Evolutionary conservation across 176 grass and related monocot species (phyloP).

Genomic region (Triticum monococcum): DNA sequence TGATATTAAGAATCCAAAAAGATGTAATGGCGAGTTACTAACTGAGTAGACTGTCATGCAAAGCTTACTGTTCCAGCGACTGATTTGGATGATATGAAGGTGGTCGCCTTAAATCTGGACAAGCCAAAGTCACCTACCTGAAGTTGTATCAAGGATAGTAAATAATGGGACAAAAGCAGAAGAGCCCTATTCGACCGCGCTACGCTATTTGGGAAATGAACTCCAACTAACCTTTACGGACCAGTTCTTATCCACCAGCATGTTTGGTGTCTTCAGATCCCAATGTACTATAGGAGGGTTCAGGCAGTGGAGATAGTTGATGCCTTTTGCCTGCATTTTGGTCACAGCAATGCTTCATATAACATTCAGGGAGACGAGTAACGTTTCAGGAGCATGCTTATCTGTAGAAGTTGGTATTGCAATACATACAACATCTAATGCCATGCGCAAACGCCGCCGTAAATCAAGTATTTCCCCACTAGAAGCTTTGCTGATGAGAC

Average conservation of each 20-base stretch:
- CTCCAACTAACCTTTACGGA: conserved; percentile 71
- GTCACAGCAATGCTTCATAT: conserved; percentile 3
- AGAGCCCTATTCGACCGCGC: background rate
- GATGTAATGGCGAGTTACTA: background rate
- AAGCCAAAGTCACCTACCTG: conserved; percentile 97
- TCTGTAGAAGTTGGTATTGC: background rate
- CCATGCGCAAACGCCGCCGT: conserved; percentile 77
- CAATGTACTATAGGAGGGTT: conserved; percentile 98
- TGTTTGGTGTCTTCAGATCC: conserved; percentile 96
- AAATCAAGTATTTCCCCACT: conserved; percentile 76
- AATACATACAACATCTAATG: conserved; percentile 78
- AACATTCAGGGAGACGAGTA: background rate
- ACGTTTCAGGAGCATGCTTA: background rate
- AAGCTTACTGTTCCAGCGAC: conserved; percentile 87
- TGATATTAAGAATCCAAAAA: background rate
- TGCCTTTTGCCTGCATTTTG: conserved; percentile 78
- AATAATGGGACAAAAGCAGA: conserved; percentile 31
- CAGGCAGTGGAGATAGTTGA: conserved; percentile 96
- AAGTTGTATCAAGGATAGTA: conserved; percentile 29
- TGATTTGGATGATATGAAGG: conserved; percentile 96
- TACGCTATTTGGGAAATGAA: background rate
- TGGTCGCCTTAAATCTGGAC: conserved; percentile 96
- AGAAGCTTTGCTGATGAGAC: conserved; percentile 71
- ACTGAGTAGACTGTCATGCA: background rate
- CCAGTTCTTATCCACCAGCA: conserved; percentile 97